A percentile compares a stretch with the other conserved stretches of the same genome.
Conservation (phyloP, 2,329 filamentous ascomycete species). For the Colletotrichum endophyticum region DNA sequence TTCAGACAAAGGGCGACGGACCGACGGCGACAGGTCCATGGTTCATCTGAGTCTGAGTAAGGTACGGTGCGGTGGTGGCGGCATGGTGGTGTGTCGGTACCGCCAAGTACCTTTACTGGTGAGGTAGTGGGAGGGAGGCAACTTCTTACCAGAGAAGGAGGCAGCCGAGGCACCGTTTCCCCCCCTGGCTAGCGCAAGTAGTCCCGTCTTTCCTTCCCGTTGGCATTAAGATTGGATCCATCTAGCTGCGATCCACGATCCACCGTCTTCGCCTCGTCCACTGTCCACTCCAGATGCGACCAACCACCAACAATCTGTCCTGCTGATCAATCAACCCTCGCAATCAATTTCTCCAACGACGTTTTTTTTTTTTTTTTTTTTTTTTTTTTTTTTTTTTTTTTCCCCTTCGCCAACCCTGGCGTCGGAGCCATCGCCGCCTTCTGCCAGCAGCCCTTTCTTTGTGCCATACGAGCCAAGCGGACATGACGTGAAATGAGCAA, state of each 20-base stretch:
- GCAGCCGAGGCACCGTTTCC: conserved; percentile 3
- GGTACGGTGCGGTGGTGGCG: neutral
- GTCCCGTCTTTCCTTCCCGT: neutral
- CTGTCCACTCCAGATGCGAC: conserved; percentile 7
- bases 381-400: neutral
- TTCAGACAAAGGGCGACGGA: neutral
- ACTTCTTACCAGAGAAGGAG: neutral
- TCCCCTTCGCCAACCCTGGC: neutral
- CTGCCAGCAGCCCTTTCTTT: neutral
- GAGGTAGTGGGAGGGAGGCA: neutral
- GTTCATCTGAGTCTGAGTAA: neutral
- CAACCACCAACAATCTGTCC: conserved; percentile 4
- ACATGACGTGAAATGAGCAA: neutral
- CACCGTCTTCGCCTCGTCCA: neutral
- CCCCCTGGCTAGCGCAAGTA: neutral
- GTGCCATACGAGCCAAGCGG: neutral
- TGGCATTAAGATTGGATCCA: conserved; percentile 15
- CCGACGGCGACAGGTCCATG: neutral
- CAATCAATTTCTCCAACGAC: neutral
- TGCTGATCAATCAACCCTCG: conserved; percentile 12
- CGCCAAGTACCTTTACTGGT: neutral
- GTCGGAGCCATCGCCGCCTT: neutral
- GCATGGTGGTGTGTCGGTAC: neutral
- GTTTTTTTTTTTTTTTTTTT: neutral
- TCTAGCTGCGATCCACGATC: conserved; percentile 14